phyloP scores from a whole-genome alignment of 257 asterid genomes.

The Gentiana straminea region DNA sequence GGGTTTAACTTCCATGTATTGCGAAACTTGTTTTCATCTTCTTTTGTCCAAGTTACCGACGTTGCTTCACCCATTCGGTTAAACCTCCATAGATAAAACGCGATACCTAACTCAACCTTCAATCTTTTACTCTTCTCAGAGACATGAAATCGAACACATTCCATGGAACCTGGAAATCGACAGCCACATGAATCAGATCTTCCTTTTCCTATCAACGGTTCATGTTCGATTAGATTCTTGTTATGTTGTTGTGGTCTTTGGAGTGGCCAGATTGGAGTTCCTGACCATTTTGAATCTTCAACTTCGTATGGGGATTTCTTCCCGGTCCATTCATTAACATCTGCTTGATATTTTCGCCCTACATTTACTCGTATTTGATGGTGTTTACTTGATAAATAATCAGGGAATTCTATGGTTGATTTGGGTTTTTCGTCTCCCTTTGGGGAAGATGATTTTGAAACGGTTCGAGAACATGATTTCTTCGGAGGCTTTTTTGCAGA shows the following conservation, averaged over 20 bases:
- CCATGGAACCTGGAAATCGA: conserved; percentile 23
- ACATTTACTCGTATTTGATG: conserved; percentile 3
- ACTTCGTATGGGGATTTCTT: conserved; percentile 17
- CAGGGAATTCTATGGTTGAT: neutral
- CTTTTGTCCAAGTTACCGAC: conserved; percentile 23
- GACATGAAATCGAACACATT: conserved; percentile 31
- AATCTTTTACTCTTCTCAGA: conserved; percentile 22
- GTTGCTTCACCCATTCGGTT: conserved; percentile 25
- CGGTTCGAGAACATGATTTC: conserved; percentile 10
- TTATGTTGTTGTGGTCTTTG: conserved; percentile 12
- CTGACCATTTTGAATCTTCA: conserved; percentile 46
- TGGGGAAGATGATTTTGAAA: conserved; percentile 5
- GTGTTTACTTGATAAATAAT: conserved; percentile 1
- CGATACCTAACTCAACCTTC: conserved; percentile 25
- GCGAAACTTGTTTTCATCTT: conserved; percentile 24
- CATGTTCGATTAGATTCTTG: conserved; percentile 29
- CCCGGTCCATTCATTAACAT: conserved; percentile 15
- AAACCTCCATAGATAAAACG: conserved; percentile 27
- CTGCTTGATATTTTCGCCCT: conserved; percentile 12
- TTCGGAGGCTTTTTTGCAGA: conserved; percentile 37
- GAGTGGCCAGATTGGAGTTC: conserved; percentile 29
- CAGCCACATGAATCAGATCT: conserved; percentile 36
- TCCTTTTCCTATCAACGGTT: conserved; percentile 29
- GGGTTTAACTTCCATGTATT: conserved; percentile 18
- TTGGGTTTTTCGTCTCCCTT: conserved; percentile 6